A percentile compares a stretch with the other conserved stretches of the same genome.
These are phyloP conservation scores for Saccharomyces hybrid DNA, from an alignment of 1,139 yeast species.

Conservation along the genomic window DNA sequence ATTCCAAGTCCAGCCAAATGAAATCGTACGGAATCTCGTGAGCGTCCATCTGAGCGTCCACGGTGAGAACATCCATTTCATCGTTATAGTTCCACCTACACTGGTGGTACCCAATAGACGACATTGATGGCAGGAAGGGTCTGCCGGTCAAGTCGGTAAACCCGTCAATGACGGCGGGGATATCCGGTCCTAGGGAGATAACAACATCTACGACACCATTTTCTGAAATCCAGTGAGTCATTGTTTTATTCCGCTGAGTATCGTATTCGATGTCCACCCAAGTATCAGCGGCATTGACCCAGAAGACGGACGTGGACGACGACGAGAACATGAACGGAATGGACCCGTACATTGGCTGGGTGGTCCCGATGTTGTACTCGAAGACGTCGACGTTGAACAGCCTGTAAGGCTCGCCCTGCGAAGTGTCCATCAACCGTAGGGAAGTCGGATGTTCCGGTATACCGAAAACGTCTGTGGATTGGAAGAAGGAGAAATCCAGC, in stretches of 20 bases:
- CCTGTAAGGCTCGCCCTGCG: conserved; percentile 66
- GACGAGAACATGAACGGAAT: conserved; percentile 72
- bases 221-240: conserved; percentile 91
- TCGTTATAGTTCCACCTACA: conserved; percentile 96
- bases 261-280: conserved; percentile 60
- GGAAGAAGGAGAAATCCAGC: conserved; percentile 59
- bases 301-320: conserved; percentile 67
- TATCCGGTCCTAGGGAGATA: conserved; percentile 51
- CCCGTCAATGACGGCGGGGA: conserved; percentile 52
- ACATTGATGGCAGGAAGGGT: conserved; percentile 65
- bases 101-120: conserved; percentile 86
- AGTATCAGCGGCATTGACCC: conserved; percentile 93
- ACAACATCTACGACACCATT: conserved; percentile 74
- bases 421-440: conserved; percentile 58
- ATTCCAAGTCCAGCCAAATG: conserved; percentile 93
- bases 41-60: conserved; percentile 62
- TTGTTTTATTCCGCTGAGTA: conserved; percentile 23
- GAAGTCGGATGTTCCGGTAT: conserved; percentile 93
- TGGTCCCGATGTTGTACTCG: conserved; percentile 77
- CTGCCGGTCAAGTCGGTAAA: conserved; percentile 74
- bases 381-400: conserved; percentile 88
- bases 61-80: conserved; percentile 70
- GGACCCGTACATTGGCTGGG: conserved; percentile 89
- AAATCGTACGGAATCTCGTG: conserved; percentile 78
- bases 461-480: conserved; percentile 66